Conservation (phyloP, 805 yeast genomes). For the Lachancea waltii region DNA sequence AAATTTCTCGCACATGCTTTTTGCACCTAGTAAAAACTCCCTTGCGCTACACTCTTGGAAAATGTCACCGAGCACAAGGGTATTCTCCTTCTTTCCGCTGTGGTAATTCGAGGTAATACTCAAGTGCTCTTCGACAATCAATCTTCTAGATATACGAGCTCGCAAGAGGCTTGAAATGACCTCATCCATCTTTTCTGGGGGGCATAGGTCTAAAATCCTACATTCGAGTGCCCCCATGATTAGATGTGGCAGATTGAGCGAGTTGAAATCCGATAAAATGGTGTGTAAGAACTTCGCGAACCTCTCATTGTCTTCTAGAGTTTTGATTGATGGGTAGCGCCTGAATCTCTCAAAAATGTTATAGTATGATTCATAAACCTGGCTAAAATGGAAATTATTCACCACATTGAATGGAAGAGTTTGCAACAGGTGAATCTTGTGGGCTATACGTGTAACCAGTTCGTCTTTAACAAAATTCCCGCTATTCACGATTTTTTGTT, state of each 20-base stretch:
- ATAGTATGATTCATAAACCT: constrained; percentile 84
- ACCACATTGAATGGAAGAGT: constrained; percentile 75
- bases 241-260: constrained; percentile 75
- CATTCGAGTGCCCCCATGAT: constrained; percentile 91
- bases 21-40: constrained; percentile 55
- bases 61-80: constrained; percentile 67
- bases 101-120: constrained; percentile 64
- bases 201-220: constrained; percentile 50
- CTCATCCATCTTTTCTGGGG: constrained; percentile 58
- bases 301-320: constrained; percentile 65
- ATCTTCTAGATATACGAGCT: constrained; percentile 82
- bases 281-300: constrained; percentile 61
- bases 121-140: constrained; percentile 86
- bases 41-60: constrained; percentile 71
- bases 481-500: constrained; percentile 68
- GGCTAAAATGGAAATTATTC: constrained; percentile 77
- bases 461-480: constrained; percentile 88
- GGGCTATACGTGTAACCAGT: constrained; percentile 75
- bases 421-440: constrained; percentile 74
- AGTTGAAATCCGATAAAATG: constrained; percentile 68
- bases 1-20: constrained; percentile 44
- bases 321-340: constrained; percentile 57
- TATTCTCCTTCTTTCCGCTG: constrained; percentile 36
- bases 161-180: constrained; percentile 73
- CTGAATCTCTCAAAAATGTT: constrained; percentile 83